Percentiles rank a stretch among this genome's conserved stretches.
Conservation (phyloP, 805 yeast genomes). For the Yarrowia keelungensis region DNA sequence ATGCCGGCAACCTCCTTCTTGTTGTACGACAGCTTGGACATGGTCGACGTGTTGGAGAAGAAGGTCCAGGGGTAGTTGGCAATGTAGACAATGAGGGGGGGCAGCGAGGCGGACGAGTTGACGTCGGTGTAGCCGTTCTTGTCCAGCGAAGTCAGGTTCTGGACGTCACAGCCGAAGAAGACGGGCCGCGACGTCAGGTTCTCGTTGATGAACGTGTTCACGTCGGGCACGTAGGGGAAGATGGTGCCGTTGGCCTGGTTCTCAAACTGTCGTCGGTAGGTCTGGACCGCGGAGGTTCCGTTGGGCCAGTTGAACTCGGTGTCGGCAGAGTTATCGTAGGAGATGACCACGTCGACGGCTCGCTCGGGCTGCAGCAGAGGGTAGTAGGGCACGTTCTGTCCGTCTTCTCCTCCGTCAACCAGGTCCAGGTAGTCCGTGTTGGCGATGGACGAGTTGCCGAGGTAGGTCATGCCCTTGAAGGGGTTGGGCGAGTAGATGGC, state of each 20-base stretch:
- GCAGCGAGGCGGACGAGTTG: slow-evolving; percentile 50
- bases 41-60: slow-evolving; percentile 75
- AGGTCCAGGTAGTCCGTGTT: slow-evolving; percentile 55
- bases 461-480: slow-evolving; percentile 57
- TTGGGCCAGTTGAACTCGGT: slow-evolving; percentile 50
- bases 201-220: slow-evolving; percentile 60
- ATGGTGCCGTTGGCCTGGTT: slow-evolving; percentile 63
- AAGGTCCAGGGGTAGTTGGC: slow-evolving; percentile 75
- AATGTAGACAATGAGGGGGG: slow-evolving; percentile 78
- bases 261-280: slow-evolving; percentile 66
- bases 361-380: slow-evolving; percentile 70
- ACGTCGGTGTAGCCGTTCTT: slow-evolving; percentile 48
- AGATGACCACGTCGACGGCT: slow-evolving; percentile 67
- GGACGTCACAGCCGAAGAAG: slow-evolving; percentile 82
- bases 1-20: slow-evolving; percentile 63
- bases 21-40: slow-evolving; percentile 62
- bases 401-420: slow-evolving; percentile 79
- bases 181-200: slow-evolving; percentile 74
- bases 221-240: slow-evolving; percentile 84
- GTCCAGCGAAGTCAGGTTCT: slow-evolving; percentile 63
- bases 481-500: slow-evolving; percentile 79
- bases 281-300: slow-evolving; percentile 61
- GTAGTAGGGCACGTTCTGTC: slow-evolving; percentile 66
- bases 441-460: slow-evolving; percentile 50
- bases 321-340: slow-evolving; percentile 52